Base-by-base conservation (phyloP, 495 filamentous ascomycete genomes). In the Trichocladium antarcticum region DNA sequence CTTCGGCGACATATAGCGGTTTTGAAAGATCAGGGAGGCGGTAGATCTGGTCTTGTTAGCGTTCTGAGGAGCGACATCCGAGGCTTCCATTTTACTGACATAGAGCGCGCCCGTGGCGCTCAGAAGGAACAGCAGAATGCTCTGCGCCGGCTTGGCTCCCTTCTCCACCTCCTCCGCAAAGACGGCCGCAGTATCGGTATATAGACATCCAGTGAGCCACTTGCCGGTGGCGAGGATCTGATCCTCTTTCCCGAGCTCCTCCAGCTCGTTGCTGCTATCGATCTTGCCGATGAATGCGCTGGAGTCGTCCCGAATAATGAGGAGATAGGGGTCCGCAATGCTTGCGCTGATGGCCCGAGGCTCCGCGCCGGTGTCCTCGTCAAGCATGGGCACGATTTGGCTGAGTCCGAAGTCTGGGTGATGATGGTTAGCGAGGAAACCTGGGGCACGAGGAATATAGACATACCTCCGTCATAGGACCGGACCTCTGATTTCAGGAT, bases 311-410 rank as follows among this genome's bases (percentile, higher is more conserved):
- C 85, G 76, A 36, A 95, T 61, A 4, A 99, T 75, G 2, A 94
- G 69, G n/a, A 99, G 58, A 60, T 85, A 96, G 6, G 89, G 88
- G 58, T 96, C 92, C 11, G 75, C 73, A 55, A 97, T 85, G 63
- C 84, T 92, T n/a, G 84, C 83, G 57, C 76, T 85, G 35, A 87
- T 67, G 21, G 89, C 82, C 32, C 79, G 73, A 5, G 85, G 80
- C 53, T 87, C 84, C 10, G 75, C 76, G 16, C 81, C 88, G 0
- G 79, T 87, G 39, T 86, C 85, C 56, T 95, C 92, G 53, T 97
- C 90, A 47, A 79, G 76, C 69, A 96, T 81, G 2, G 88, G 87
- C 47, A 95, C 76, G 27, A 97, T 96, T 59, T 97, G 89, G 37
- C 80, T 75, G 31, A 99, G 73, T 9, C 82, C 82, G 39, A 97